Evolutionary conservation across 2,329 filamentous ascomycete species (phyloP), one percentile per base, ranked within the genome.

Genomic region (Diaporthe ilicicola): DNA sequence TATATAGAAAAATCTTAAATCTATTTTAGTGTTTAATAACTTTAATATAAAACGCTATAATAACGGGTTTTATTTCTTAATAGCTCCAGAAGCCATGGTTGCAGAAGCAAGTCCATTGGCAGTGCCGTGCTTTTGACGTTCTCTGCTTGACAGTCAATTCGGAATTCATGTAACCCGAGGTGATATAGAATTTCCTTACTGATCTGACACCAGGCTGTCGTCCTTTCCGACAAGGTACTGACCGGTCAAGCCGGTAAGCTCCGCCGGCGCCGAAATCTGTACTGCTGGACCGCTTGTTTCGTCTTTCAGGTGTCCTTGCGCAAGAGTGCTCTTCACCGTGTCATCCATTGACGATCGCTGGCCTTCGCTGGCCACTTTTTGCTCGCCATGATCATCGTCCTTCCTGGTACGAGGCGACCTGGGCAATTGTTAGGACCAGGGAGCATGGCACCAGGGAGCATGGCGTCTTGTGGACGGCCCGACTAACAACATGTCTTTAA

Each of bases 71-170:
- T 59, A 34, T 15, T 59, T 34, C 37, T 34, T 34, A 0, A 19
- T 19, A 12, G 54, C 54, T 27, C 54, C 54, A 12, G 54, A 59
- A 10, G 54, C 54, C 54, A 59, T 59, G 0, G 54, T 59, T 10
- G 54, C 54, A 27, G 54, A 59, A 42, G 54, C 54, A 12, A 59
- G 54, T 3, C 54, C 34, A 6, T 59, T 59, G 2, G 54, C n/a
- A 39, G 54, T 59, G 22, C 54, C 54, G 10, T 59, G 54, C 9
- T 59, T 59, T n/a, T 42, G 54, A 27, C 54, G 54, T 22, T 59
- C 54, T 22, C 54, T 59, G 15, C 3, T 1, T 27, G 4, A 19
- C 27, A 3, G 2, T 59, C 24, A 59, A 34, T 29, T 42, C 24
- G 24, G 13, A 12, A 6, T 3, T 19, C 3, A 6, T 19, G 8